These are phyloP conservation scores for Citropsis articulata DNA, from an alignment of 345 rosid genomes.

Conservation along the genomic window DNA sequence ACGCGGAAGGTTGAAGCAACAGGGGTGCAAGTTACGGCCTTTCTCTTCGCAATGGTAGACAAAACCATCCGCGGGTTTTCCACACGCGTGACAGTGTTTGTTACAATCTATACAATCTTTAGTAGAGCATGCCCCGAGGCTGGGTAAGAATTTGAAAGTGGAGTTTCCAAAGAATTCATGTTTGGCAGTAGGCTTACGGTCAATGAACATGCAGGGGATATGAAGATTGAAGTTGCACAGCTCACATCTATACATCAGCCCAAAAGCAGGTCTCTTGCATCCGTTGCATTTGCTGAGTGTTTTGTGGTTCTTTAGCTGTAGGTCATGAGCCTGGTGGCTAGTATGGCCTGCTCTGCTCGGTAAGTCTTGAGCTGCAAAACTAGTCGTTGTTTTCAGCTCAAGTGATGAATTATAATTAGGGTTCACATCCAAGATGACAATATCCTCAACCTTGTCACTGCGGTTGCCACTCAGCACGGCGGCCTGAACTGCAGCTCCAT, in stretches of 20 bases:
- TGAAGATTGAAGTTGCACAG: not conserved
- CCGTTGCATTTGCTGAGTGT: not conserved
- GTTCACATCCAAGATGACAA: slow-evolving; percentile 31
- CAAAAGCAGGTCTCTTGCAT: not conserved
- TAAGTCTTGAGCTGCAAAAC: not conserved
- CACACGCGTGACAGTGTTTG: slow-evolving; percentile 2
- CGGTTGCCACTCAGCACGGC: slow-evolving; percentile 43
- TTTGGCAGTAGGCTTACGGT: not conserved
- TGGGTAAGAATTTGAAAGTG: not conserved
- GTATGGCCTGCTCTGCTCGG: not conserved
- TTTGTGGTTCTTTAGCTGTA: not conserved
- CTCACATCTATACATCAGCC: slow-evolving; percentile 4
- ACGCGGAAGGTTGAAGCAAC: not conserved
- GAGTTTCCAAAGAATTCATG: not conserved
- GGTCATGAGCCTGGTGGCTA: not conserved
- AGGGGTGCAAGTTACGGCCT: not conserved
- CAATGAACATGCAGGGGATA: not conserved
- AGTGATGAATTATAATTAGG: slow-evolving; percentile 16
- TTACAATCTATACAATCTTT: not conserved
- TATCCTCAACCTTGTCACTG: slow-evolving; percentile 35
- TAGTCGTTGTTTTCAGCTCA: not conserved
- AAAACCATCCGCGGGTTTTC: not conserved
- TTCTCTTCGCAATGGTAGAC: slow-evolving; percentile 1
- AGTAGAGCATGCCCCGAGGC: not conserved
- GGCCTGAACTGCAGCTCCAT: slow-evolving; percentile 50